Conservation (phyloP, 139 green algal species). For the Diplosphaera chodatii region DNA sequence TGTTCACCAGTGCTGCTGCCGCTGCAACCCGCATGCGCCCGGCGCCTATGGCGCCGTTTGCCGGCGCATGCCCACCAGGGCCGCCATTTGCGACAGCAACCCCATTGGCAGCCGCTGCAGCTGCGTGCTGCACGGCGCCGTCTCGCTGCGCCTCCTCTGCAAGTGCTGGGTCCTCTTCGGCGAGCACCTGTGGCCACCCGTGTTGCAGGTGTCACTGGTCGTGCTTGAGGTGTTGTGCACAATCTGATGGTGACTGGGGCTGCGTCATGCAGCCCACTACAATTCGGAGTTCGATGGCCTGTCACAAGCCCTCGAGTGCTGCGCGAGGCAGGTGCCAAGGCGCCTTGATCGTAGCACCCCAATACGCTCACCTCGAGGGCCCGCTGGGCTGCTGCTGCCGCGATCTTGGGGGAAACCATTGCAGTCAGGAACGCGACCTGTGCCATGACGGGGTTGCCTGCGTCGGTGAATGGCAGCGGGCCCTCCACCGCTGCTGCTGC, state of each 20-base stretch:
- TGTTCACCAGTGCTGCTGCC: slow-evolving; percentile 51
- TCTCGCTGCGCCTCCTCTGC: slow-evolving; percentile 4
- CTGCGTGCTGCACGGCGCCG: neutral
- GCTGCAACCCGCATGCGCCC: slow-evolving; percentile 29
- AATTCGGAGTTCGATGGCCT: too few relatives aligned
- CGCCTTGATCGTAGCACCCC: too few relatives aligned
- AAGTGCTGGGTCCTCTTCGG: slow-evolving; percentile 40
- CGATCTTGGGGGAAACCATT: slow-evolving; percentile 75
- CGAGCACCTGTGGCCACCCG: slow-evolving; percentile 47
- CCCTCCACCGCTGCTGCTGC: neutral
- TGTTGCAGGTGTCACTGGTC: too few relatives aligned
- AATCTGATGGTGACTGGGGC: too few relatives aligned
- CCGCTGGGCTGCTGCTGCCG: slow-evolving; percentile 68
- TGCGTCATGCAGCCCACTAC: too few relatives aligned
- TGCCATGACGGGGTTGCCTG: slow-evolving; percentile 77
- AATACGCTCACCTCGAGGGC: slow-evolving; percentile 56
- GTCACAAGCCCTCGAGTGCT: too few relatives aligned
- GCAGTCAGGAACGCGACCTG: slow-evolving; percentile 71
- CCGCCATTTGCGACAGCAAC: neutral
- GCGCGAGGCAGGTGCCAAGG: too few relatives aligned
- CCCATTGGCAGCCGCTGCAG: neutral
- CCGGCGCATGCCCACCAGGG: too few relatives aligned
- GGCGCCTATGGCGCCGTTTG: slow-evolving; percentile 1
- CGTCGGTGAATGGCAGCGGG: slow-evolving; percentile 68
- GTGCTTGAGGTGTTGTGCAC: too few relatives aligned